phyloP scores from a whole-genome alignment of 805 yeast species.

The Candida insectalens region DNA sequence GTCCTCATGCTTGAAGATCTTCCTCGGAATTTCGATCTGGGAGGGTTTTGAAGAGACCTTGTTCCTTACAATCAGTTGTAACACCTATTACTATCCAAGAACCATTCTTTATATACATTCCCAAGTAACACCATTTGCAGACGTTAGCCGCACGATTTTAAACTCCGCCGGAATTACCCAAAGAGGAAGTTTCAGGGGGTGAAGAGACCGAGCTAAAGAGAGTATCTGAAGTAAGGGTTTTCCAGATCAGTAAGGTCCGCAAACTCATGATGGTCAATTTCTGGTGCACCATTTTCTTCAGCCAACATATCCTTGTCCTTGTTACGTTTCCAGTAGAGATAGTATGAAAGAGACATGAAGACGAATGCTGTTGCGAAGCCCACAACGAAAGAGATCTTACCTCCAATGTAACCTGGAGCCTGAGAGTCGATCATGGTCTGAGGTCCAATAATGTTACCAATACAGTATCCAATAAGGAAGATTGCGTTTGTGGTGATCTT shows the following conservation, averaged over 20 bases:
- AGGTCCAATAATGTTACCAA: conserved; percentile 66
- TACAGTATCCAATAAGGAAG: conserved; percentile 53
- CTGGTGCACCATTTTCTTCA: conserved; percentile 13
- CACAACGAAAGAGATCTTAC: conserved; percentile 35
- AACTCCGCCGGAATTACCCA: too few relatives aligned
- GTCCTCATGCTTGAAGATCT: too few relatives aligned
- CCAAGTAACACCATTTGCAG: too few relatives aligned
- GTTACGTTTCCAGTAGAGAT: conserved; percentile 11
- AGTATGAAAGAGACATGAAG: conserved; percentile 9
- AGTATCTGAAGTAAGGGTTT: conserved; percentile 42
- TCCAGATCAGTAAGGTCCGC: conserved; percentile 34
- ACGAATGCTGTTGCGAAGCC: conserved; percentile 15
- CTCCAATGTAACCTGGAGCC: conserved; percentile 50
- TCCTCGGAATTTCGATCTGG: too few relatives aligned
- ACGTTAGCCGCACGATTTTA: too few relatives aligned
- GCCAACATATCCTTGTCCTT: conserved; percentile 7
- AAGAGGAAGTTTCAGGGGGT: too few relatives aligned
- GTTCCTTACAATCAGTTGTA: too few relatives aligned
- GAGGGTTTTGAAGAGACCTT: too few relatives aligned
- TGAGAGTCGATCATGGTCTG: conserved; percentile 50
- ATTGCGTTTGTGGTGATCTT: conserved; percentile 51
- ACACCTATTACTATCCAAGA: too few relatives aligned
- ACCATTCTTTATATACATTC: too few relatives aligned
- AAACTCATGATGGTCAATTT: conserved; percentile 11
- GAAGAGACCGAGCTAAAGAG: too few relatives aligned